Evolutionary conservation across 805 yeast species (phyloP), one percentile per base, ranked within the genome.

Genomic region (Candida patagonica): DNA sequence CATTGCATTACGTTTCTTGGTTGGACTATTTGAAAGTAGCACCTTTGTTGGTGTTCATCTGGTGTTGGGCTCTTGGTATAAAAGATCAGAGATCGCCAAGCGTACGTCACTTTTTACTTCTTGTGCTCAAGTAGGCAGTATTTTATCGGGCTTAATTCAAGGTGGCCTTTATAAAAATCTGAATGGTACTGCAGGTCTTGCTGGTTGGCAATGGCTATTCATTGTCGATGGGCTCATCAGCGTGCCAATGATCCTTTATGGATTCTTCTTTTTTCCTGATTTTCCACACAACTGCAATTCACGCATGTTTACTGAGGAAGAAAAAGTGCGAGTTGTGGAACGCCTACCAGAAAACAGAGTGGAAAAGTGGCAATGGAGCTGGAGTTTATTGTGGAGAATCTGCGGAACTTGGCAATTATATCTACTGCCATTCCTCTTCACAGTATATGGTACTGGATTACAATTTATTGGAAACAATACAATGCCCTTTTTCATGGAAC

Each of bases 151-250:
- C 34, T 70, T 76, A 43, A 60, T 80, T 30, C 79, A 78, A 48
- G 73, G 79, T 13, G 71, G 78, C 8, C 66, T 78, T 23, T 69
- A 61, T 42, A 51, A 65, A 19, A 48, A 58, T 27, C 52, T 80
- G 48, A 59, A 66, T 38, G 83, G 80, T 22, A 60, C 54, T 8
- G 52, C 56, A 33, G 84, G 84, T 0, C 59, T 73, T 9, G 66
- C 67, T 6, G 76, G 83, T 10, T 80, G 86, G 86, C 67, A 78
- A 62, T 80, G 86, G 86, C 73, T 76, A 54, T 80, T 76, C 51
- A 73, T 80, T 35, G 66, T 80, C 45, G 84, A 78, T 53, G 79
- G 78, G 9, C 50, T 73, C 36, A 68, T 80, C 37, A 73, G 80
- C 4, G 50, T 78, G 22, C 74, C 67, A 1, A 71, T 80, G 25